phyloP scores from a whole-genome alignment of 345 rosid species.

The Eucalyptus cloeziana region DNA sequence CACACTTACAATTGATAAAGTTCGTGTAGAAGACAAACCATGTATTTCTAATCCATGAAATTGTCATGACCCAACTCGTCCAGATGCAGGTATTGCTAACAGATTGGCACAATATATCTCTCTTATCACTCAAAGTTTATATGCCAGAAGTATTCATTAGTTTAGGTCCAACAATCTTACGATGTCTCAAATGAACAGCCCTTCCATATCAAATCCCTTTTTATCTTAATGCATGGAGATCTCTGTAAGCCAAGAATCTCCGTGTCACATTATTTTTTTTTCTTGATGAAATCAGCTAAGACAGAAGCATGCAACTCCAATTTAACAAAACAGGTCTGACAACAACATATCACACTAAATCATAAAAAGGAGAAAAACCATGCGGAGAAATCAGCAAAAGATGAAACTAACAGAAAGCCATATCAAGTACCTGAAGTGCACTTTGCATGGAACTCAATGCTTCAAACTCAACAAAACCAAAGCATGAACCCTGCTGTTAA shows the following conservation, averaged over 20 bases:
- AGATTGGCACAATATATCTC: neutral
- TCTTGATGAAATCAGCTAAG: neutral
- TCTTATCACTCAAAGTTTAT: neutral
- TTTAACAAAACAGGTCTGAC: neutral
- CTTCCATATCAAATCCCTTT: neutral
- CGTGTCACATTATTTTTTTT: neutral
- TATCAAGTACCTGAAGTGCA: slow-evolving; percentile 43
- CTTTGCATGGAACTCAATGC: slow-evolving; percentile 25
- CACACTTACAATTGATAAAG: neutral
- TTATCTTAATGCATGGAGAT: neutral
- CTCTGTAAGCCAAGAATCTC: neutral
- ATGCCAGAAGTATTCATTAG: neutral
- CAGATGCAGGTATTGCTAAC: neutral
- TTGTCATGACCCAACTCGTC: neutral
- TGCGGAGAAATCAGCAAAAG: neutral
- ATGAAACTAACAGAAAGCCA: neutral
- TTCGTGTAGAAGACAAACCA: neutral
- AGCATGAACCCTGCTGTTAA: slow-evolving; percentile 43
- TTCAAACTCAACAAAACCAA: slow-evolving; percentile 75
- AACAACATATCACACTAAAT: neutral
- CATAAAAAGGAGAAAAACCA: neutral
- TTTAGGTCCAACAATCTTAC: neutral
- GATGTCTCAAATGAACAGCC: neutral
- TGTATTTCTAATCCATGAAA: neutral
- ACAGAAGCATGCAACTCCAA: neutral